phyloP scores from a whole-genome alignment of 345 rosid genomes.

The Syzygium grande region DNA sequence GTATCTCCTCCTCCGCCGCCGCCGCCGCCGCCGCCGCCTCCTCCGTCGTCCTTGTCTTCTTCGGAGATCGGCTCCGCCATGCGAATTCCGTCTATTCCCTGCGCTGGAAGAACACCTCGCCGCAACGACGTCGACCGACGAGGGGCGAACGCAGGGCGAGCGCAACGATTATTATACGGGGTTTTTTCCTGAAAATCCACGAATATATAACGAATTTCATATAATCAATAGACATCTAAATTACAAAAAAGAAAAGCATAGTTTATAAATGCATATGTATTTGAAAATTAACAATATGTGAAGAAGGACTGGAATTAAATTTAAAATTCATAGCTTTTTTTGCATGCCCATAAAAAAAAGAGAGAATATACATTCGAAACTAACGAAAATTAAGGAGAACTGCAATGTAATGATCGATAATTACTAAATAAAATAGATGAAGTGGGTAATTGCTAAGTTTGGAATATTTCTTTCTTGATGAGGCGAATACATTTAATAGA shows the following conservation, averaged over 20 bases:
- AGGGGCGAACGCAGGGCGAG: neutral
- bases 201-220: too few species aligned
- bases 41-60: neutral
- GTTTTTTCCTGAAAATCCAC: too few species aligned
- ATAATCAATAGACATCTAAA: neutral
- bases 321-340: too few species aligned
- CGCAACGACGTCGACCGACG: too few species aligned
- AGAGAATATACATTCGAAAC: too few species aligned
- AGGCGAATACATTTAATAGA: accelerated
- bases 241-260: neutral
- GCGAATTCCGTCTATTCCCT: neutral
- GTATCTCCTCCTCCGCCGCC: neutral
- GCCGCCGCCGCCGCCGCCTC: neutral
- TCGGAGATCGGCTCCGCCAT: neutral
- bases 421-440: too few species aligned
- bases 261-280: neutral
- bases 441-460: accelerated
- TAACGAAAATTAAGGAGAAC: too few species aligned
- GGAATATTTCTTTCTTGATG: accelerated
- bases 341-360: too few species aligned
- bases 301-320: neutral
- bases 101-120: neutral
- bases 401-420: too few species aligned
- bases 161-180: too few species aligned
- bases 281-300: neutral